phyloP scores from a whole-genome alignment of 768 basidiomycete species.

The Pleurotus sapidus region DNA sequence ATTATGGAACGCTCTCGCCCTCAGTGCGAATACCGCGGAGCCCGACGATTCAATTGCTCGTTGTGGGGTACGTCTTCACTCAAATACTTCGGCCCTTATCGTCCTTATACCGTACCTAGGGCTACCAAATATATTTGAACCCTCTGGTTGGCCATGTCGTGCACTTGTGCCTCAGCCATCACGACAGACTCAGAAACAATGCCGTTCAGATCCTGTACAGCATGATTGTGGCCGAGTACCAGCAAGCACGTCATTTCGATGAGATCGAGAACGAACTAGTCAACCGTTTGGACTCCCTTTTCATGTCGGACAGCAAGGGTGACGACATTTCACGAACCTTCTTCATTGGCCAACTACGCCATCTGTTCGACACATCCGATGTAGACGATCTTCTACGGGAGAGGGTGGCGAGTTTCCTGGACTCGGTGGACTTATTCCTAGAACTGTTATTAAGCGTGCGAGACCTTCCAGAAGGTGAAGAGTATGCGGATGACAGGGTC shows the following conservation, averaged over 20 bases:
- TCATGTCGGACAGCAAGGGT: conserved; percentile 90
- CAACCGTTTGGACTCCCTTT: conserved; percentile 84
- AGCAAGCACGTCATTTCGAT: conserved; percentile 80
- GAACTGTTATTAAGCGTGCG: conserved; percentile 86
- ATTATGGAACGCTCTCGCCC: conserved; percentile 85
- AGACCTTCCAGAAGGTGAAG: conserved; percentile 88
- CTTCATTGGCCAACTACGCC: conserved; percentile 87
- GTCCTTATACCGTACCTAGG: conserved; percentile 37
- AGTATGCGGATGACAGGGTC: conserved; percentile 92
- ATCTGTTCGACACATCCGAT: conserved; percentile 81
- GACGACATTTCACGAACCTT: conserved; percentile 91
- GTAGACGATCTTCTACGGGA: conserved; percentile 79
- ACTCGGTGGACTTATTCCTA: conserved; percentile 90
- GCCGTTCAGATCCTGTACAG: conserved; percentile 92
- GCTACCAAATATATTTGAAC: conserved; percentile 82
- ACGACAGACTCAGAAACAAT: conserved; percentile 86
- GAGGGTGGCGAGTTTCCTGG: conserved; percentile 78
- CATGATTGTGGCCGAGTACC: conserved; percentile 93
- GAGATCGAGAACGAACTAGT: conserved; percentile 92
- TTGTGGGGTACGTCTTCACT: conserved; percentile 56
- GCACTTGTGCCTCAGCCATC: conserved; percentile 90
- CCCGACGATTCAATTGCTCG: conserved; percentile 53
- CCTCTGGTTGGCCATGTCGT: conserved; percentile 87
- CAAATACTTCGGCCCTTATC: background rate
- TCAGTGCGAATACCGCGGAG: conserved; percentile 58